Base-by-base conservation (phyloP, 257 asterid species). In the Prunella vulgaris region DNA sequence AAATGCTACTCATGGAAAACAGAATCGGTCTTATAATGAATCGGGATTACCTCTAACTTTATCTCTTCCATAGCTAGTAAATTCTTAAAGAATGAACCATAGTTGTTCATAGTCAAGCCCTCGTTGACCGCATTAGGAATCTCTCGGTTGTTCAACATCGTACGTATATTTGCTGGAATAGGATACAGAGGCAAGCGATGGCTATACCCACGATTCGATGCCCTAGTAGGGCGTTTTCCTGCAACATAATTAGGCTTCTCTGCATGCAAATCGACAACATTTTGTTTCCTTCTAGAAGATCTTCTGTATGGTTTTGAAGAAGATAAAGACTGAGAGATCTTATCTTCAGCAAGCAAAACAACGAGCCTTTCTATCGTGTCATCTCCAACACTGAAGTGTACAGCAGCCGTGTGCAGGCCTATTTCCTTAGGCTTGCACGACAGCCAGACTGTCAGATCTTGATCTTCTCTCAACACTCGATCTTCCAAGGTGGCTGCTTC, bases 351-450 rank as follows among this genome's bases (percentile, higher is more conserved):
- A 79, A 91, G 48, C 74, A 94, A 56, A 74, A 91, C 83, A 64
- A 87, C 84, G 20, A 94, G 54, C 53, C 97, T 84, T 60, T 94
- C 99, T 32, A 94, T 85, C 5, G 80, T 78, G 71, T 94, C 97
- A 22, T 91, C 89, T 0, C 86, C 95, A n/a, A 84, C 87, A 21
- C 49, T 78, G 56, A 94, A 76, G 74, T 89, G 96, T 69, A 94
- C 86, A 33, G 97, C 94, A 27, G 97, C 82, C 10, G 84, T 63
- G 74, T 89, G 85, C 77, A 94, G 58, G 60, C 97, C 99, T 28
- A 87, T 82, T 77, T 84, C 95, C 78, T 91, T 89, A n/a, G 97
- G 90, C 76, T 94, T 91, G 84, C 99, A 94, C 13, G 92, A 87
- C 44, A 94, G 42, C 97, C 97, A 94, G 54, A 89, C 44, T 2